A percentile compares a stretch with the other conserved stretches of the same genome.
phyloP scores from a whole-genome alignment of 352 stramenopile genomes.

The Phytophthora pistaciae region DNA sequence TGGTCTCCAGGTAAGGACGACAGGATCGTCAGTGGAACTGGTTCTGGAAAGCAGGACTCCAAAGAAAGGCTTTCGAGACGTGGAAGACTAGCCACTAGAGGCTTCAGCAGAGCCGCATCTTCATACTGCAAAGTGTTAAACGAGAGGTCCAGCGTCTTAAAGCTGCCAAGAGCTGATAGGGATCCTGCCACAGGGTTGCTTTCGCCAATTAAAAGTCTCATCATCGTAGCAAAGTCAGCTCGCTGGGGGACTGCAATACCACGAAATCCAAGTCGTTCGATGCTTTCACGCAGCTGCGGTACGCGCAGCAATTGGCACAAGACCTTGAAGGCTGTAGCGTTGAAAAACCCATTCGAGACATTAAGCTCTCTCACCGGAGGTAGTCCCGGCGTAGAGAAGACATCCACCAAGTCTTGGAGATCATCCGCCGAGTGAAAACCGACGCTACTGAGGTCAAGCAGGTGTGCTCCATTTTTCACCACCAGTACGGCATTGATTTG shows the following conservation, averaged over 20 bases:
- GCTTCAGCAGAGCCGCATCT: conserved; percentile 41
- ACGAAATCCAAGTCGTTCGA: conserved; percentile 53
- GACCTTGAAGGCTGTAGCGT: conserved; percentile 53
- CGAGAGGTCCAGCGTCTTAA: conserved; percentile 70
- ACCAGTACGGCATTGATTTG: conserved; percentile 50
- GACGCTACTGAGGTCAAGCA: conserved; percentile 57
- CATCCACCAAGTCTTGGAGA: conserved; percentile 57
- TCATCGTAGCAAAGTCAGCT: conserved; percentile 50
- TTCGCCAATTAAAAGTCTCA: conserved; percentile 41
- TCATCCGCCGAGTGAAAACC: conserved; percentile 65
- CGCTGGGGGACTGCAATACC: conserved; percentile 59
- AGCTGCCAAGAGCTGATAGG: conserved; percentile 34
- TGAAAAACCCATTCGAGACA: conserved; percentile 75
- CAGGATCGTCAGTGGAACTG: neutral
- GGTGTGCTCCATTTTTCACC: conserved; percentile 46
- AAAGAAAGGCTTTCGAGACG: conserved; percentile 55
- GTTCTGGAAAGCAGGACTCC: conserved; percentile 61
- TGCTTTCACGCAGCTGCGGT: conserved; percentile 37
- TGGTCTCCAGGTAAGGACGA: neutral
- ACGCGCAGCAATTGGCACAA: conserved; percentile 57
- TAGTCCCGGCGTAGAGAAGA: conserved; percentile 41
- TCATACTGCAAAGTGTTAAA: conserved; percentile 73
- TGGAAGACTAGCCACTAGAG: conserved; percentile 48
- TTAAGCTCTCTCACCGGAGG: conserved; percentile 56
- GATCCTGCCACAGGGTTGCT: neutral